Percentiles rank a stretch among this genome's conserved stretches.
phyloP scores from a whole-genome alignment of 2,329 filamentous ascomycete genomes.

The Trichoderma oligosporum region DNA sequence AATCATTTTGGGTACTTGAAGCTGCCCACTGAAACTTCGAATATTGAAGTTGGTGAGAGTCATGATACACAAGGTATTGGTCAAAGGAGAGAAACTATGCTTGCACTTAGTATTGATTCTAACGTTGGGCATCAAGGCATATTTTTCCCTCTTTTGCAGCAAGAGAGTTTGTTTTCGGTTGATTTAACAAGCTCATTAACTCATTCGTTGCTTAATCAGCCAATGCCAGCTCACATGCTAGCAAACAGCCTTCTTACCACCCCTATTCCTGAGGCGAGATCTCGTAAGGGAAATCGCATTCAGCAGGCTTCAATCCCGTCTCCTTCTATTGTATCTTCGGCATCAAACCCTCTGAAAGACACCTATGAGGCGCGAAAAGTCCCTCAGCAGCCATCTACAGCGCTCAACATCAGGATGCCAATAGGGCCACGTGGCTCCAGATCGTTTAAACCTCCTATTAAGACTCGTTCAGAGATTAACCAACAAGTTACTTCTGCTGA shows the following conservation, averaged over 20 bases:
- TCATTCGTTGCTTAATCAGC: slow-evolving; percentile 48
- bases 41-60: slow-evolving; percentile 22
- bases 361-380: neutral
- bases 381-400: neutral
- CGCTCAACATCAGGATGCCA: neutral
- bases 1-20: slow-evolving; percentile 29
- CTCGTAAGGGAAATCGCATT: neutral
- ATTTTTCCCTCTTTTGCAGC: slow-evolving; percentile 20
- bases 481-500: neutral
- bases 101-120: neutral
- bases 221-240: slow-evolving; percentile 37
- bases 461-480: neutral
- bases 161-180: slow-evolving; percentile 23
- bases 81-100: neutral
- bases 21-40: slow-evolving; percentile 44
- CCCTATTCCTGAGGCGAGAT: neutral
- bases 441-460: neutral
- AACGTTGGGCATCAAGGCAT: slow-evolving; percentile 14
- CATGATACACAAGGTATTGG: slow-evolving; percentile 24
- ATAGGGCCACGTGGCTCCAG: neutral
- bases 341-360: neutral
- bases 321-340: neutral
- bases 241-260: slow-evolving; percentile 21
- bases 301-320: neutral
- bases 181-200: slow-evolving; percentile 44